phyloP scores from a whole-genome alignment of 805 yeast genomes.

The Cyberlindnera maritima region DNA sequence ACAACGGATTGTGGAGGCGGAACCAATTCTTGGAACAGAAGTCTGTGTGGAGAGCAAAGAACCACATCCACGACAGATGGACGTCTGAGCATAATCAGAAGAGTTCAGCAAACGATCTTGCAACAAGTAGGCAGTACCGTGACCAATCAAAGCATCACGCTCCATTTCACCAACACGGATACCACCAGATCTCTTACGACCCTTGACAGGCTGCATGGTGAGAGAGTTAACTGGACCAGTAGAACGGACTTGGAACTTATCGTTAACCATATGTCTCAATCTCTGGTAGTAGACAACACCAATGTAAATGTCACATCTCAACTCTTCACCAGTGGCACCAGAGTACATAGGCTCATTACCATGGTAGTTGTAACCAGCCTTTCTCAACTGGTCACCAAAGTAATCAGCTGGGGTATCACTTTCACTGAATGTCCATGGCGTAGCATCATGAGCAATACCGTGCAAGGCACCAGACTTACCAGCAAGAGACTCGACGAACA shows the following conservation, averaged over 20 bases:
- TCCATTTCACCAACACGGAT: slow-evolving; percentile 99
- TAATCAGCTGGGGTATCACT: slow-evolving; percentile 94
- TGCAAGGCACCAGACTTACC: slow-evolving; percentile 98
- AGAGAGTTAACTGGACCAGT: slow-evolving; percentile 97
- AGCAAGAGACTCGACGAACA: slow-evolving; percentile 98
- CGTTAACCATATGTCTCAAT: slow-evolving; percentile 98
- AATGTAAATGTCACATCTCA: slow-evolving; percentile 91
- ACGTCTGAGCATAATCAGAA: slow-evolving; percentile 90
- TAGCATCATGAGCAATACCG: slow-evolving; percentile 95
- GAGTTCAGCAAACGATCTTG: slow-evolving; percentile 95
- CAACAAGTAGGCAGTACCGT: slow-evolving; percentile 91
- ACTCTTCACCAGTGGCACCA: slow-evolving; percentile 97
- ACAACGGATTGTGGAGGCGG: slow-evolving; percentile 75
- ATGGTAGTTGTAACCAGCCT: slow-evolving; percentile 94
- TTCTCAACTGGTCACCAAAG: slow-evolving; percentile 87
- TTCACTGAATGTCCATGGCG: slow-evolving; percentile 94
- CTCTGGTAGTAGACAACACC: slow-evolving; percentile 98
- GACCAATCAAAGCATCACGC: slow-evolving; percentile 98
- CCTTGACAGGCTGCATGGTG: slow-evolving; percentile 99
- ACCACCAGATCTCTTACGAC: slow-evolving; percentile 98
- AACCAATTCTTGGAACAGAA: slow-evolving; percentile 88
- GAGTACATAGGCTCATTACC: slow-evolving; percentile 99
- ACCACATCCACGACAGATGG: slow-evolving; percentile 91
- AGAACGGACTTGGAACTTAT: slow-evolving; percentile 98
- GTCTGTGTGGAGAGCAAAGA: slow-evolving; percentile 85